A percentile compares a stretch with the other conserved stretches of the same genome.
Conservation (phyloP, 176 grass and related monocot species). For the Thinopyrum elongatum region DNA sequence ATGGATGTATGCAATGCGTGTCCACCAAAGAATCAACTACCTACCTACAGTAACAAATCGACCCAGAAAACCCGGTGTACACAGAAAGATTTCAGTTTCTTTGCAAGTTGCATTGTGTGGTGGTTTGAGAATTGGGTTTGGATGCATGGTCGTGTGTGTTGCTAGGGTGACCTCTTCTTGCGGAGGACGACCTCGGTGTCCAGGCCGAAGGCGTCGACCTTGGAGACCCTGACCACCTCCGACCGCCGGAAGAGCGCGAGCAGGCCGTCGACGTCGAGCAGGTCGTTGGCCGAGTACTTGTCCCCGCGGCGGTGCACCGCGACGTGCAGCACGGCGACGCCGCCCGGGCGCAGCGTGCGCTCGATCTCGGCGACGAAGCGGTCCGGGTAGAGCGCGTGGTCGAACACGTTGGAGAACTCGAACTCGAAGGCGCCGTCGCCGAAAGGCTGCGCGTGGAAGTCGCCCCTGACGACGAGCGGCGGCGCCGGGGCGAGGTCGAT, state of each 20-base stretch:
- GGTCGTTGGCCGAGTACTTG: slow-evolving; percentile 91
- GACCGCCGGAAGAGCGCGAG: slow-evolving; percentile 49
- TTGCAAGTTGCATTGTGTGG: not conserved
- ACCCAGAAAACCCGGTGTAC: not conserved
- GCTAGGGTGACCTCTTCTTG: slow-evolving; percentile 42
- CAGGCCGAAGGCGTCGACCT: slow-evolving; percentile 85
- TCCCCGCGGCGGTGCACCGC: slow-evolving; percentile 75
- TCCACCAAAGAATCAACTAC: not conserved
- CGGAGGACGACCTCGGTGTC: slow-evolving; percentile 90
- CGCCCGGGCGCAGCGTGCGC: slow-evolving; percentile 69
- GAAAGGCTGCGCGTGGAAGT: slow-evolving; percentile 92
- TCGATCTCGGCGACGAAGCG: slow-evolving; percentile 75
- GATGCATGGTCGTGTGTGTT: not conserved
- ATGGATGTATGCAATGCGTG: not conserved
- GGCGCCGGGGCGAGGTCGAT: slow-evolving; percentile 82
- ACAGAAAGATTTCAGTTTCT: not conserved
- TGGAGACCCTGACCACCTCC: slow-evolving; percentile 53
- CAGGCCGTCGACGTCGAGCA: slow-evolving; percentile 56
- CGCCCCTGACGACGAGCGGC: slow-evolving; percentile 65
- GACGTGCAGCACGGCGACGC: slow-evolving; percentile 71
- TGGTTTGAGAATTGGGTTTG: not conserved
- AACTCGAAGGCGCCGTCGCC: slow-evolving; percentile 63
- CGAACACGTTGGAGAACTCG: slow-evolving; percentile 98
- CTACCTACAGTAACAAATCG: not conserved
- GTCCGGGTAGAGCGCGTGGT: slow-evolving; percentile 86